These are phyloP conservation scores for Houttuynia cordata DNA, from an alignment of 164 flowering plant genomes.

Conservation along the genomic window DNA sequence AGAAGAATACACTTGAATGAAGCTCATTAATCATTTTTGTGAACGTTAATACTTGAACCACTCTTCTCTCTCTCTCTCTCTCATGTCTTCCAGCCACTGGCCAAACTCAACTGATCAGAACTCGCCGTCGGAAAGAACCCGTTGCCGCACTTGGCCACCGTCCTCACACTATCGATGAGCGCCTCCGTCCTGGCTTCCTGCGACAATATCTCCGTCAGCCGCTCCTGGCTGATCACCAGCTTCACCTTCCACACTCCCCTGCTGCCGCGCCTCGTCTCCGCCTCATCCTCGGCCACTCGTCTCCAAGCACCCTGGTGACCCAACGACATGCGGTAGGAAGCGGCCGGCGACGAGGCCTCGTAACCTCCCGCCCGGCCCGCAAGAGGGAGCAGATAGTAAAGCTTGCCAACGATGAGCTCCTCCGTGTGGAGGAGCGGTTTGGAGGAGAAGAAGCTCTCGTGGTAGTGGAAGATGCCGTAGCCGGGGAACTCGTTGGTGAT, in stretches of 20 bases:
- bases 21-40: too few relatives aligned
- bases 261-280: constrained; percentile 16
- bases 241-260: constrained; percentile 88
- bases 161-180: constrained; percentile 64
- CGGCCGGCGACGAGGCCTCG: constrained; percentile 5
- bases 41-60: too few relatives aligned
- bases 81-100: constrained; percentile 46
- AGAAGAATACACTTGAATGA: too few relatives aligned
- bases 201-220: constrained; percentile 57
- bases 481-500: constrained; percentile 71
- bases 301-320: constrained; percentile 11
- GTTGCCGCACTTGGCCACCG: constrained; percentile 70
- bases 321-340: constrained; percentile 74
- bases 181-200: constrained; percentile 53
- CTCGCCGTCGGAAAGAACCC: constrained; percentile 21
- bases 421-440: constrained; percentile 45
- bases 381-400: constrained; percentile 67
- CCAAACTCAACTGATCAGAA: constrained; percentile 66
- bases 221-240: constrained; percentile 66
- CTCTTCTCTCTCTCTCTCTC: constrained; percentile 5
- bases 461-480: constrained; percentile 47
- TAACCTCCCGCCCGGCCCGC: constrained; percentile 1
- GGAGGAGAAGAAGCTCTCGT: constrained; percentile 29
- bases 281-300: constrained; percentile 32
- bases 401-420: constrained; percentile 40